Conservation (phyloP, 2,329 filamentous ascomycete genomes). For the Ophiostoma sp. region DNA sequence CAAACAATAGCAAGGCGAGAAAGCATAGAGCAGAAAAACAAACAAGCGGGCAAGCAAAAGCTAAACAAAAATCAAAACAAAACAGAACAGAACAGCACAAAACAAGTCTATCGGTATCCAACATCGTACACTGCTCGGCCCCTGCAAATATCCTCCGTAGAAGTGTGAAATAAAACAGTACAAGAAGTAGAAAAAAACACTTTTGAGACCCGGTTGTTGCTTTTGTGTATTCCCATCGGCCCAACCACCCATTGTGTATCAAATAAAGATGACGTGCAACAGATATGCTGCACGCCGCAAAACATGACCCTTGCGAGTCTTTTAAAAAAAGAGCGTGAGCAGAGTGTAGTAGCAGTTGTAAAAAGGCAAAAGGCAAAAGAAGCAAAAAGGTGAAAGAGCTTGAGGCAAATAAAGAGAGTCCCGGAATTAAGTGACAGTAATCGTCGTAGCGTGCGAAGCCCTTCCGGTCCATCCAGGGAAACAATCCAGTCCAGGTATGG, state of each 20-base stretch:
- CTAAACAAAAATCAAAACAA: neutral
- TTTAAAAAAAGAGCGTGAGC: neutral
- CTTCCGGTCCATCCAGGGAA: constrained; percentile 3
- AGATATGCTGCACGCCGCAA: neutral
- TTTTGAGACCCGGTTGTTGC: constrained; percentile 16
- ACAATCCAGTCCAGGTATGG: constrained; percentile 3
- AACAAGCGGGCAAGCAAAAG: neutral
- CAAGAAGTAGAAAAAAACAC: neutral
- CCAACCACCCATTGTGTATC: constrained; percentile 16
- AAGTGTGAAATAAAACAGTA: constrained; percentile 7
- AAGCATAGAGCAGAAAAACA: neutral
- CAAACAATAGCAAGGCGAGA: neutral
- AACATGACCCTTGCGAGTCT: constrained; percentile 9
- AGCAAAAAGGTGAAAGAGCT: neutral
- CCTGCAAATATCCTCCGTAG: constrained; percentile 14
- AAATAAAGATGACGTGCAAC: neutral
- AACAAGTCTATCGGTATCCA: constrained; percentile 14
- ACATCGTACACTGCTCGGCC: constrained; percentile 15
- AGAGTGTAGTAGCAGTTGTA: constrained; percentile 14
- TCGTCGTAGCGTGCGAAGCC: constrained; percentile 8
- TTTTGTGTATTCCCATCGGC: constrained; percentile 15
- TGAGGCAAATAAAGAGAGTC: neutral
- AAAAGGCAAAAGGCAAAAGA: neutral
- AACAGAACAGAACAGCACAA: neutral
- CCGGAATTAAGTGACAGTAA: constrained; percentile 9